Percentiles rank a stretch among this genome's conserved stretches.
Conservation (phyloP, 495 filamentous ascomycete genomes). For the Xylaria curta region DNA sequence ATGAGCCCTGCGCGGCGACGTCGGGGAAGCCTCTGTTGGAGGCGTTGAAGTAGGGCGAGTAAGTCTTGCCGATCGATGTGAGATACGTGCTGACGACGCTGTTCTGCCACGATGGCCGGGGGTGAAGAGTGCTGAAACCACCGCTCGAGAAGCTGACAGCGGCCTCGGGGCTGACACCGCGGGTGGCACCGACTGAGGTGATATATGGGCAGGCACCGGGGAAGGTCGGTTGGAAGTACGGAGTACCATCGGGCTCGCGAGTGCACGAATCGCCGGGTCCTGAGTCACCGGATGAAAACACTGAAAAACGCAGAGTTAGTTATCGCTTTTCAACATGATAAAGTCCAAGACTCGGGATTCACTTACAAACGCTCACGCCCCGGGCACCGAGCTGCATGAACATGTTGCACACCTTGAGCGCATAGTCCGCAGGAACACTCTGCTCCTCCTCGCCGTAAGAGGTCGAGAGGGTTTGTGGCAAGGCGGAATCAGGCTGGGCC, state of each 20-base stretch:
- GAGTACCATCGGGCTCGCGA: constrained; percentile 64
- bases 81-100: constrained; percentile 65
- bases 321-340: neutral
- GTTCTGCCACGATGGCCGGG: constrained; percentile 66
- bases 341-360: neutral
- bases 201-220: constrained; percentile 76
- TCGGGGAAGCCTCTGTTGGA: constrained; percentile 66
- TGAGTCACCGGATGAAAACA: constrained; percentile 75
- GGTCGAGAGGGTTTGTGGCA: constrained; percentile 74
- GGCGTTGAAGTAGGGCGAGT: constrained; percentile 56
- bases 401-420: constrained; percentile 67
- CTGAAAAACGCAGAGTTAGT: constrained; percentile 1
- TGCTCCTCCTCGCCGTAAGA: constrained; percentile 81
- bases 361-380: constrained; percentile 64
- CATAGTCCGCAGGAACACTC: constrained; percentile 68
- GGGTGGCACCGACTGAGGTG: constrained; percentile 74
- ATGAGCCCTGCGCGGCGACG: constrained; percentile 63
- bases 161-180: constrained; percentile 62
- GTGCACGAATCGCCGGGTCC: constrained; percentile 73
- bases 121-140: constrained; percentile 74
- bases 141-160: constrained; percentile 66
- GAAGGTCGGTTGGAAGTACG: constrained; percentile 73
- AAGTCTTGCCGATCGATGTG: constrained; percentile 50
- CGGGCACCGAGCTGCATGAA: constrained; percentile 72
- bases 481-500: constrained; percentile 44